Evolutionary conservation across 805 yeast genomes (phyloP).

Genomic region (Maudiozyma serrabonitensis): DNA sequence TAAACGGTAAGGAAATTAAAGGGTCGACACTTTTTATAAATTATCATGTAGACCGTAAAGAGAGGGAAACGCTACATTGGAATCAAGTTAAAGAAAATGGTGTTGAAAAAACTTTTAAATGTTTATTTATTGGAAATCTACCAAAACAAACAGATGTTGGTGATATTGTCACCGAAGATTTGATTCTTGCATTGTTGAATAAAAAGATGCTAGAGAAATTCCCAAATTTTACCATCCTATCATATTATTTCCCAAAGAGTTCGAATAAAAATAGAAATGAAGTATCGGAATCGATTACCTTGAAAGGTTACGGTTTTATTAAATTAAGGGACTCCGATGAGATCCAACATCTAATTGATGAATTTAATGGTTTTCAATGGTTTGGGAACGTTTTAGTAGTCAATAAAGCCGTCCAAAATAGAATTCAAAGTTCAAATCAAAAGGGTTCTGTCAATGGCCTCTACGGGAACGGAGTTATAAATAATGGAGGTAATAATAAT

Average conservation of each 20-base stretch:
- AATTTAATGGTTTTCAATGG: slow-evolving; percentile 38
- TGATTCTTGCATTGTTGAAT: slow-evolving; percentile 35
- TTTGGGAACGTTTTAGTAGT: slow-evolving; percentile 18
- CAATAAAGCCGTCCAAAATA: slow-evolving; percentile 33
- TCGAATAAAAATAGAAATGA: neutral
- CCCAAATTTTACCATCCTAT: slow-evolving; percentile 15
- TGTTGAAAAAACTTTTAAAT: slow-evolving; percentile 39
- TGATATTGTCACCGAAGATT: slow-evolving; percentile 16
- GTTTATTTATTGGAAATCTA: slow-evolving; percentile 45
- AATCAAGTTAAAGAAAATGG: slow-evolving; percentile 33
- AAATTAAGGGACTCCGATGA: slow-evolving; percentile 40
- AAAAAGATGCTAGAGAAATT: slow-evolving; percentile 37
- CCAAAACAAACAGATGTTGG: slow-evolving; percentile 30
- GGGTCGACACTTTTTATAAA: slow-evolving; percentile 39
- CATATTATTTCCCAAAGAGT: slow-evolving; percentile 26
- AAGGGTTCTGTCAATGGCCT: neutral
- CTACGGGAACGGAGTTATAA: neutral
- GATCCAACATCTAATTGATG: slow-evolving; percentile 40
- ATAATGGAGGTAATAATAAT: neutral
- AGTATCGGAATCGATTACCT: slow-evolving; percentile 2
- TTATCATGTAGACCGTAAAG: slow-evolving; percentile 56
- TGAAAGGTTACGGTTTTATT: slow-evolving; percentile 45
- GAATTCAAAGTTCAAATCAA: slow-evolving; percentile 3
- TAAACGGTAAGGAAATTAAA: slow-evolving; percentile 35
- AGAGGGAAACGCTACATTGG: slow-evolving; percentile 36